Evolutionary conservation across 192 early-diverging fungal genomes (phyloP), one percentile per base, ranked within the genome.

Genomic region (Spinellus fusiger): DNA sequence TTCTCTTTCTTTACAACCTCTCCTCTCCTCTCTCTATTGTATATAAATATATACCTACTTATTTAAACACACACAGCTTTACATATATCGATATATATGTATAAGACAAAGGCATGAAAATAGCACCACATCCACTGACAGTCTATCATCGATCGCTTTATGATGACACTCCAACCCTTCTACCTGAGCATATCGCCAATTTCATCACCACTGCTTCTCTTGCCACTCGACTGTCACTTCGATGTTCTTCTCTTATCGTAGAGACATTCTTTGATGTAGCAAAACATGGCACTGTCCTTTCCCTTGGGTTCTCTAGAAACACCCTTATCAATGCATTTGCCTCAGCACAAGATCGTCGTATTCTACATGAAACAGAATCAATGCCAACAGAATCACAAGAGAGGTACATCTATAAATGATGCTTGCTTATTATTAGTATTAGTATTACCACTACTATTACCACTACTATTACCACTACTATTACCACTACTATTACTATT

Each of bases 241-340:
- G 85, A 49, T 74, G 75, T 49, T 66, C 78, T 8, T 73, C 81
- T 16, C 65, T 85, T 22, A 64, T 83, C 62, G 69, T 82, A 33
- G 85, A 87, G 66, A 73, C 69, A 10, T 47, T 84, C 6, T 73
- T 84, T 49, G 83, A 85, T 22, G 73, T 79, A 57, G 58, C 81
- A 20, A 83, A 82, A 66, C 76, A 79, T 56, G 73, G 79, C 26
- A 82, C 83, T 0, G 74, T 74, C 5, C 70, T 78, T 18, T 73
- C 77, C 0, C 59, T 83, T 28, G 83, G 75, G 20, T 70, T 84
- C 51, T 74, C 76, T 49, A 61, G 83, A 22, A 61, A 79, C 37
- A 73, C 78, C 4, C 65, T 83, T 16, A 77, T 84, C 8, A 62
- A 77, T 35, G 84, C 84, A 5, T 58, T 86, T 2, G 74, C 80